A percentile compares a stretch with the other conserved stretches of the same genome.
Conservation (phyloP, 108 stramenopile species). For the Epipyxis sp. region DNA sequence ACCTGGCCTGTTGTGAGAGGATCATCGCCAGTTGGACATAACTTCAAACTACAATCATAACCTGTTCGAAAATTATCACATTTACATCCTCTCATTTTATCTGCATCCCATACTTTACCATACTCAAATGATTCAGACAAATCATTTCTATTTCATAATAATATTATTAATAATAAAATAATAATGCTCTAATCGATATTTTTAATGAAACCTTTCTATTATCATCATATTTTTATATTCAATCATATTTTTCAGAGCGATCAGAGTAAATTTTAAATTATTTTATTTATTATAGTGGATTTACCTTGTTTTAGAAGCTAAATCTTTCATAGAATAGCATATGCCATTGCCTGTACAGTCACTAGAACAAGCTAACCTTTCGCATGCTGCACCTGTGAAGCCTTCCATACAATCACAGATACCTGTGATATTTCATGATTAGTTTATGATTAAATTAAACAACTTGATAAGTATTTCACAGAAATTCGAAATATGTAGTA, state of each 20-base stretch:
- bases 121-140: constrained; percentile 13
- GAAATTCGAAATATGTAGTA: background rate
- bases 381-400: constrained; percentile 56
- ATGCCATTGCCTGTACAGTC: constrained; percentile 45
- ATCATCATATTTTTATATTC: background rate
- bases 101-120: constrained; percentile 42
- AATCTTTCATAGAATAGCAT: constrained; percentile 44
- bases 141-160: background rate
- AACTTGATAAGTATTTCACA: background rate
- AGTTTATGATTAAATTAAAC: background rate
- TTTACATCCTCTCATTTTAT: constrained; percentile 43
- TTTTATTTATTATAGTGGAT: background rate
- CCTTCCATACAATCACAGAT: constrained; percentile 53
- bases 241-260: constrained; percentile 36
- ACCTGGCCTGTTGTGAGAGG: constrained; percentile 14
- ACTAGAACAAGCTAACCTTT: constrained; percentile 45
- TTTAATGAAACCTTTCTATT: background rate
- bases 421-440: constrained; percentile 9
- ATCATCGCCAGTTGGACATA: constrained; percentile 29
- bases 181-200: background rate
- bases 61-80: constrained; percentile 37
- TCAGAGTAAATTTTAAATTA: constrained; percentile 15
- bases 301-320: constrained; percentile 35
- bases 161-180: background rate
- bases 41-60: constrained; percentile 33